These are phyloP conservation scores for Solanum bukasovii DNA, from an alignment of 257 asterid genomes.

Conservation along the genomic window DNA sequence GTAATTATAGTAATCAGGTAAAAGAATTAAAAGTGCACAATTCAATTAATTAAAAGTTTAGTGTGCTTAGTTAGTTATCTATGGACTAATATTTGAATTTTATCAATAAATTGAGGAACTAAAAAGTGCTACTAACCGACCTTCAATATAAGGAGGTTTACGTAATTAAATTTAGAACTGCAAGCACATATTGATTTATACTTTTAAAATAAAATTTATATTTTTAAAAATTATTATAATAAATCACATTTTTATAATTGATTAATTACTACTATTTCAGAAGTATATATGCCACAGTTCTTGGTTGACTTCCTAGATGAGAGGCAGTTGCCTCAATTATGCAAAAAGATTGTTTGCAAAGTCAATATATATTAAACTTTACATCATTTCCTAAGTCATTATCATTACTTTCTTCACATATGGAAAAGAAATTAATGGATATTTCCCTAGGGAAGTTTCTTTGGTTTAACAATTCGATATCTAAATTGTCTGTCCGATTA, in stretches of 20 bases:
- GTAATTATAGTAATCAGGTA: too few relatives aligned
- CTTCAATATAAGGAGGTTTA: too few relatives aligned
- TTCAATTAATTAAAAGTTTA: too few relatives aligned
- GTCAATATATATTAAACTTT: background rate
- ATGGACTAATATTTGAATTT: too few relatives aligned
- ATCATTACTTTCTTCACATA: background rate
- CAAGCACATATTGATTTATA: too few relatives aligned
- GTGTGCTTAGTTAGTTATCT: too few relatives aligned
- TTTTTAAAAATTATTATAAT: background rate
- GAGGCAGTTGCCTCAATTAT: background rate
- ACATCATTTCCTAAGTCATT: background rate
- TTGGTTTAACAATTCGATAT: background rate
- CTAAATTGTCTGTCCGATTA: background rate
- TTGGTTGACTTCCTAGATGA: background rate
- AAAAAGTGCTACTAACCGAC: too few relatives aligned
- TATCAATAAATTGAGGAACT: too few relatives aligned
- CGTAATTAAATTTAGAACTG: too few relatives aligned
- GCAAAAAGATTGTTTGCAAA: background rate
- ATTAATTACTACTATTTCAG: background rate
- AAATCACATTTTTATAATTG: background rate
- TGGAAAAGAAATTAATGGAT: background rate
- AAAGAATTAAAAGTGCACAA: too few relatives aligned
- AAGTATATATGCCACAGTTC: background rate
- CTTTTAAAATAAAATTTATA: too few relatives aligned
- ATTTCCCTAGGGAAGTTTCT: background rate